Evolutionary conservation across 2,329 filamentous ascomycete genomes (phyloP).

Genomic region (Calcarisporium arbuscula): DNA sequence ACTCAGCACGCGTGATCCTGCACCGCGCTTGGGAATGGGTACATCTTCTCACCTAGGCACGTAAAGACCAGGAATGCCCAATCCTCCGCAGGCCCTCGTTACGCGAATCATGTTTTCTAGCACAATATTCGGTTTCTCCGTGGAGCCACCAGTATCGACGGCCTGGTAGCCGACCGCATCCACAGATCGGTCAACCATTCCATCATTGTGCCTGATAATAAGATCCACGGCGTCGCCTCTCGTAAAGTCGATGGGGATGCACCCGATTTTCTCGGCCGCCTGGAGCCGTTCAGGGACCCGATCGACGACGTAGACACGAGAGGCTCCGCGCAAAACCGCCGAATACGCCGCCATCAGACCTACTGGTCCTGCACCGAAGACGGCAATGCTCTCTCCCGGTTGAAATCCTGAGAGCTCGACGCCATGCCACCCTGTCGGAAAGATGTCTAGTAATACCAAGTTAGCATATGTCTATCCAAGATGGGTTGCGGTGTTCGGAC

Average conservation of each 20-base stretch:
- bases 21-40: slow-evolving; percentile 1
- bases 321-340: slow-evolving; percentile 53
- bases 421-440: slow-evolving; percentile 56
- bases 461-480: no score
- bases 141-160: slow-evolving; percentile 45
- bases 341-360: slow-evolving; percentile 62
- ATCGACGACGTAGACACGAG: slow-evolving; percentile 56
- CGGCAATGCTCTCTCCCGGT: slow-evolving; percentile 54
- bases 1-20: slow-evolving; percentile 19
- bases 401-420: slow-evolving; percentile 52
- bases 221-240: slow-evolving; percentile 53
- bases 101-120: slow-evolving; percentile 59
- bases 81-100: slow-evolving; percentile 53
- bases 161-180: slow-evolving; percentile 64
- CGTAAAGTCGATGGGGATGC: slow-evolving; percentile 54
- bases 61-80: slow-evolving; percentile 53
- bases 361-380: slow-evolving; percentile 60
- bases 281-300: slow-evolving; percentile 53
- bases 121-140: slow-evolving; percentile 57
- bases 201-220: slow-evolving; percentile 52
- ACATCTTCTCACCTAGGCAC: slow-evolving; percentile 28
- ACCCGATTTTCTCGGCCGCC: slow-evolving; percentile 55
- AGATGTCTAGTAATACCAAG: no score
- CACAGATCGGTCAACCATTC: slow-evolving; percentile 57
- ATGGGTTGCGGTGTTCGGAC: no score